Evolutionary conservation across 2,329 filamentous ascomycete species (phyloP), one percentile per base, ranked within the genome.

Genomic region (Ceratocystis lukuohia): DNA sequence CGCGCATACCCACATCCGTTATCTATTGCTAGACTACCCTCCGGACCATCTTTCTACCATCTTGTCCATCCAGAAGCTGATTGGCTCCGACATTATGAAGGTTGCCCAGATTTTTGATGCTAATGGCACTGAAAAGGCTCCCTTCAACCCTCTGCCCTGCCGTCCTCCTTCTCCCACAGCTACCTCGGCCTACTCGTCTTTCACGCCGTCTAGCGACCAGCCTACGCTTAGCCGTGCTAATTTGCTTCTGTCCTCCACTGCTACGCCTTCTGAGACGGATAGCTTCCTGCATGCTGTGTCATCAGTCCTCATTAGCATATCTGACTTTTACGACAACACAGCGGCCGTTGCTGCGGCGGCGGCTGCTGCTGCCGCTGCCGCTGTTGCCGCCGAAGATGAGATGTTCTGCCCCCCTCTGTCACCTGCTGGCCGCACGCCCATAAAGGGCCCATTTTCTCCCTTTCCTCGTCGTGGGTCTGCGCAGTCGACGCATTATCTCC

Each of bases 1-100:
- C 3, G 75, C 78, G 1, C 81, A 85, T 69, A 71, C 77, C 1
- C 75, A 79, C 46, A 80, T 82, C 22, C 79, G 80, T 8, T 81
- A 86, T 66, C 77, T 87, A 0, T 72, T 87, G 4, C 75, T 87
- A 7, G 81, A 86, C 66, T 87, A 84, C 69, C 79, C 83, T 0
- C 74, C 80, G 0, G 79, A 81, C 62, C 80, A 86, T 68, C 76
- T 87, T 1, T 70, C 79, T 1, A 84, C 83, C 2, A 76, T 86
- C 1, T 71, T 85, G 3, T 82, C 83, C 0, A 73, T 87, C 4
- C 84, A 84, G 69, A 78, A 78, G 64, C 76, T 87, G 4, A 76
- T 85, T 4, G 84, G 84, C 1, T 74, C 76, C 1, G 79, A 83
- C 44, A 71, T 83, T 25, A 76, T 87, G 73, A 85, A 83, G 71